These are phyloP conservation scores for Claviceps purpurea DNA, from an alignment of 2,329 filamentous ascomycete genomes.

Conservation along the genomic window DNA sequence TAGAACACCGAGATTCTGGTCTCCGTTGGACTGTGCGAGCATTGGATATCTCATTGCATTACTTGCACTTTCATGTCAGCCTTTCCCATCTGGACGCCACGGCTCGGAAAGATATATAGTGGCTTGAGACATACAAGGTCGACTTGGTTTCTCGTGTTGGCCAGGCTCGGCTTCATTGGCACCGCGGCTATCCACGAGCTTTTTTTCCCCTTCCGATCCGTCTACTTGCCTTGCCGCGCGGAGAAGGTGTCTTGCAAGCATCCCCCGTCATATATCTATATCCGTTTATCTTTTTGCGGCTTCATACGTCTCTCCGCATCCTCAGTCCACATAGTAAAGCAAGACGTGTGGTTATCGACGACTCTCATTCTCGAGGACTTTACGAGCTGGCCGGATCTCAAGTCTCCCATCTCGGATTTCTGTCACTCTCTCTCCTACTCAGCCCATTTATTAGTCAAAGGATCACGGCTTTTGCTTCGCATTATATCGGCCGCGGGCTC, in stretches of 20 bases:
- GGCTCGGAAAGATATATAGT: conserved; percentile 5
- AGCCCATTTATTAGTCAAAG: background rate
- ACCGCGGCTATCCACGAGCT: background rate
- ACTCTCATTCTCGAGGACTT: background rate
- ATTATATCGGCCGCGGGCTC: background rate
- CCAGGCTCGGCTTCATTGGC: background rate
- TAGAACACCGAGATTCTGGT: background rate
- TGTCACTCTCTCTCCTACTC: background rate
- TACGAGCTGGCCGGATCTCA: background rate
- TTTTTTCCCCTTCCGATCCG: background rate
- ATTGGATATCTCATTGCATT: background rate
- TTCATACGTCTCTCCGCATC: background rate
- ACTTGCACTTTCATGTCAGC: background rate
- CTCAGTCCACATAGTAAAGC: background rate
- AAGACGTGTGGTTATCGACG: too few relatives aligned
- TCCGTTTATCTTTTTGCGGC: background rate
- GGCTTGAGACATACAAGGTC: conserved; percentile 5
- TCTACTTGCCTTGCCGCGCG: background rate
- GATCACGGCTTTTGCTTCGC: background rate
- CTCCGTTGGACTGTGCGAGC: background rate
- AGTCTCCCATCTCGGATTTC: too few relatives aligned
- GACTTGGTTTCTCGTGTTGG: background rate
- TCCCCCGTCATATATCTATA: background rate
- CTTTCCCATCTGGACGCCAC: background rate
- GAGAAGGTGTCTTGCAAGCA: background rate